Conservation (phyloP, 805 yeast species). For the Candida cerambycidarum region DNA sequence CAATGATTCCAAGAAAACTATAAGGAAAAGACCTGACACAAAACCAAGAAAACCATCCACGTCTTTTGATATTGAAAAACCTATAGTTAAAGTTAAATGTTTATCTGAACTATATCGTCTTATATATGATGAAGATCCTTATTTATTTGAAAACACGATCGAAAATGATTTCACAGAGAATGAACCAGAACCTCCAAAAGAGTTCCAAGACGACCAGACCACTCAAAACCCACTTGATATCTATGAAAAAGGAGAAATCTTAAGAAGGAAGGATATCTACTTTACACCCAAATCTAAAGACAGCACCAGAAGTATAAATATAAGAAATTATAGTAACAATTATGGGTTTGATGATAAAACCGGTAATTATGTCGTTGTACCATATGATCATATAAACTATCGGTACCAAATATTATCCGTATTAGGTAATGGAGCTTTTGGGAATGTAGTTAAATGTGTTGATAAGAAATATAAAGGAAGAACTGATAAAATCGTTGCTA, state of each 20-base stretch:
- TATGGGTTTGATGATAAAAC: slow-evolving; percentile 72
- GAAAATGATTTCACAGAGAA: slow-evolving; percentile 4
- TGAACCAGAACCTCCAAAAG: slow-evolving; percentile 10
- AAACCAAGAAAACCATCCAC: background rate
- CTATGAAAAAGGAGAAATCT: slow-evolving; percentile 63
- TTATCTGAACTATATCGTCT: slow-evolving; percentile 18
- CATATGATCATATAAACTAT: slow-evolving; percentile 74
- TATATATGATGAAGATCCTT: slow-evolving; percentile 27
- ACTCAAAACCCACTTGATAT: slow-evolving; percentile 33
- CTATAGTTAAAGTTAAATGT: background rate
- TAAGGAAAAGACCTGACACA: background rate
- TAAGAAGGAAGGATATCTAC: slow-evolving; percentile 48
- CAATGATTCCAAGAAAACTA: slow-evolving; percentile 8
- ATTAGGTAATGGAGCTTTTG: slow-evolving; percentile 82
- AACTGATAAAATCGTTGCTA: slow-evolving; percentile 53
- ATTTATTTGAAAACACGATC: slow-evolving; percentile 21
- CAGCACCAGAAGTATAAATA: slow-evolving; percentile 26
- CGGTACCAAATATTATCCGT: slow-evolving; percentile 60
- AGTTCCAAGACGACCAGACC: background rate
- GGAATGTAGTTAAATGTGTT: slow-evolving; percentile 65
- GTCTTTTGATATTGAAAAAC: slow-evolving; percentile 5
- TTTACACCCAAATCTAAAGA: slow-evolving; percentile 43
- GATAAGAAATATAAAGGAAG: slow-evolving; percentile 53
- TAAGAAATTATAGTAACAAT: slow-evolving; percentile 44
- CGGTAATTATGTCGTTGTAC: slow-evolving; percentile 56